phyloP scores from a whole-genome alignment of 2,329 filamentous ascomycete species.

The Rasamsonia emersonii region DNA sequence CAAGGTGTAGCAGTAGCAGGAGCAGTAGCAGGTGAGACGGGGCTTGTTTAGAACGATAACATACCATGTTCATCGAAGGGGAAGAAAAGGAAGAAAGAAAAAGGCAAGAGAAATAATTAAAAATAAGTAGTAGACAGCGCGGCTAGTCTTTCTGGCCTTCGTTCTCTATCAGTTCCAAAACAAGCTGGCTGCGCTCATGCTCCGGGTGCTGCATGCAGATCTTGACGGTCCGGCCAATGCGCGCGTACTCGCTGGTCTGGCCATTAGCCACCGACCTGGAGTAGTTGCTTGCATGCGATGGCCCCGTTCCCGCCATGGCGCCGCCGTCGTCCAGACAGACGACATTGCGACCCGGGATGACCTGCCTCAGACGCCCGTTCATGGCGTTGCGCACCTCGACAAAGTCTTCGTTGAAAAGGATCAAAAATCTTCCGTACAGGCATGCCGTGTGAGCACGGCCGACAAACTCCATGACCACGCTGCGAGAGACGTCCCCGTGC shows the following conservation, averaged over 20 bases:
- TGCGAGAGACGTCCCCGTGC: constrained; percentile 87
- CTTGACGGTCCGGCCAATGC: constrained; percentile 67
- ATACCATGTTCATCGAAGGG: not conserved
- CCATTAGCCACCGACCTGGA: too few species aligned
- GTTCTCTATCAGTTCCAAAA: constrained; percentile 87
- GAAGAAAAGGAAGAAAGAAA: not conserved
- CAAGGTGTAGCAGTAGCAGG: too few species aligned
- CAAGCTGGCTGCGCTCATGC: constrained; percentile 71
- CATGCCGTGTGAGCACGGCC: constrained; percentile 81
- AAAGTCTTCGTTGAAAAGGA: constrained; percentile 93
- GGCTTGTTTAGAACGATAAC: too few species aligned
- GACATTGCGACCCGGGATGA: constrained; percentile 86
- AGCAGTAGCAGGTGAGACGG: too few species aligned
- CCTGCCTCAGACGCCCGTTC: constrained; percentile 86
- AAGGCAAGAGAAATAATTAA: not conserved
- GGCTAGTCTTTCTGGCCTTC: constrained; percentile 63
- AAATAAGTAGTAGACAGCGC: too few species aligned
- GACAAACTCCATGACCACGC: constrained; percentile 98
- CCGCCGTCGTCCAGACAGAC: constrained; percentile 77
- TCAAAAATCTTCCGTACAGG: constrained; percentile 81
- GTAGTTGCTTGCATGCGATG: constrained; percentile 6
- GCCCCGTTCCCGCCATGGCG: constrained; percentile 13
- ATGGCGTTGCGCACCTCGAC: constrained; percentile 95
- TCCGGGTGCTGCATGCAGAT: constrained; percentile 93
- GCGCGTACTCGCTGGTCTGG: constrained; percentile 23